Base-by-base conservation (phyloP, 371 early-diverging fungal genomes). In the Dichotomocladium elegans region DNA sequence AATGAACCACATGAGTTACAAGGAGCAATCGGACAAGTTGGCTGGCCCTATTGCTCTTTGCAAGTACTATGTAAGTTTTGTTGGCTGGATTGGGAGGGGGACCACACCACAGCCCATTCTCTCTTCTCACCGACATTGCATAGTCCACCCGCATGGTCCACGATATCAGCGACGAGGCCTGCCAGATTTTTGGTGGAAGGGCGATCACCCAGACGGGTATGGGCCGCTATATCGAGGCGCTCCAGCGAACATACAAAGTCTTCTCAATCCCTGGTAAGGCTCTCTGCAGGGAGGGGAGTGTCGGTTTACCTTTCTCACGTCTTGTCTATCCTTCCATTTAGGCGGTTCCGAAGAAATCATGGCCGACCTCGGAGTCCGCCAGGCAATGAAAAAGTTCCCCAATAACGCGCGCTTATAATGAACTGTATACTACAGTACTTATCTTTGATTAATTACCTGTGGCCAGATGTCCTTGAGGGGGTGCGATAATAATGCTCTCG, bases 321-420 rank as follows among this genome's bases (percentile, higher is more conserved):
- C n/a, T n/a, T n/a, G n/a, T n/a, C n/a, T n/a, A n/a, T n/a, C n/a
- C n/a, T n/a, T n/a, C n/a, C n/a, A n/a, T 53, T 88, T 91, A 30
- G 93, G 93, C 55, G 94, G 94, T 12, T 86, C 87, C 22, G 94
- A 94, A 64, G 76, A 75, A 58, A 70, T 75, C 51, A 73, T 77
- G 77, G 67, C 70, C 26, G 77, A 77, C 51, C 52, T 77, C 9
- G 74, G 78, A 61, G 58, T 78, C 14, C 58, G 74, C 46, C 78
- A 78, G 52, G 74, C 74, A 30, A 70, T 72, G 67, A 64, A 66
- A 41, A 28, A 51, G 8, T 74, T 55, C 52, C 73, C 73, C 40
- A 35, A 50, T 12, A 41, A 53, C 31, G 69, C 69, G 10, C 55
- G 58, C 19, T 52, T 52, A 48, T 56, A 56, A 41, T 37, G n/a